Evolutionary conservation across 2,329 filamentous ascomycete species (phyloP), one percentile per base, ranked within the genome.

Genomic region (Trichoderma asperellum): DNA sequence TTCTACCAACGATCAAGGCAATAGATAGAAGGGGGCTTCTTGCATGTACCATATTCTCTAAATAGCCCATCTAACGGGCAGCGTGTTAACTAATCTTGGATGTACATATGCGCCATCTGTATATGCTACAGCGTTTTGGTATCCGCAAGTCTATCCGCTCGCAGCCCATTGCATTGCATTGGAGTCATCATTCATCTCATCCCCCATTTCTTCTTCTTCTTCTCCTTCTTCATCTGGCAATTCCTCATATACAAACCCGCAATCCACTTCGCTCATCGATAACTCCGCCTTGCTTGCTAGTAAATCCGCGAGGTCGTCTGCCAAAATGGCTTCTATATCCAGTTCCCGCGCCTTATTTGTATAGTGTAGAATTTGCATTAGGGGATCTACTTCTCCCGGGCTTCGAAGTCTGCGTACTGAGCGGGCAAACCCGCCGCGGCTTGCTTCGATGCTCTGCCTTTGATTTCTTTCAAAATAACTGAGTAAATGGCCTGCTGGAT

Each of bases 401-500:
- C 68, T 12, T 60, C 70, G 76, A 0, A 79, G 71, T 29, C 77
- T 72, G 32, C 75, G 76, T 14, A 77, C 7, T 6, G 74, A 75
- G 32, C 75, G 71, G n/a, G 73, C 69, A 5, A 72, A 71, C 7
- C 55, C 47, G 11, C 76, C 74, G 8, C 71, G 73, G 49, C 74
- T 76, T 29, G 75, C 76, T 52, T 76, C 76, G 14, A 72, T 43
- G 60, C 81, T 82, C 18, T 78, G 79, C 62, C 82, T 84, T 74
- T 89, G 87, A 5, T 76, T 70, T 2, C 75, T 76, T 66, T 85
- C 82, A 35, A 80, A 81, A 6, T 75, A 72, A 2, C 82, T 81
- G 7, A 86, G 73, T 5, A 89, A 78, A 2, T 84, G 86, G 56
- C 75, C 76, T 1, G 67, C 68, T 0, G 80, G 78, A 53, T 88